A percentile compares a stretch with the other conserved stretches of the same genome.
Evolutionary conservation across 176 grass and related monocot species (phyloP).

Genomic region (Stipa capillata): DNA sequence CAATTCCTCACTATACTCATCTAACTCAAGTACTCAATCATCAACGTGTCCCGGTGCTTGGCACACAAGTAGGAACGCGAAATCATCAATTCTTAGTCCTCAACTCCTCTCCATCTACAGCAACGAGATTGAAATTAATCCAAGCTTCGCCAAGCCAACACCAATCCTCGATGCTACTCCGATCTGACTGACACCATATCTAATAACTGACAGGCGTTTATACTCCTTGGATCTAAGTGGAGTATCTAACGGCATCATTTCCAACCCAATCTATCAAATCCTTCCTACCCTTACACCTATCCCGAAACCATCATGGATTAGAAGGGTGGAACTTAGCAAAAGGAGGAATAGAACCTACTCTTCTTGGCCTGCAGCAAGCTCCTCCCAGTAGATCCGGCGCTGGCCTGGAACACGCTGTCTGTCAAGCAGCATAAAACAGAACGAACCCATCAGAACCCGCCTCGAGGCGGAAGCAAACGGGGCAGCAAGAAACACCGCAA

Average conservation of each 20-base stretch:
- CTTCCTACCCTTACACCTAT: too few relatives aligned
- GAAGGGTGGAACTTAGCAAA: not conserved
- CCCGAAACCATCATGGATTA: not conserved
- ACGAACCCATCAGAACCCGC: slow-evolving; percentile 4
- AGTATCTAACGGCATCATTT: not conserved
- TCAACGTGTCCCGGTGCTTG: not conserved
- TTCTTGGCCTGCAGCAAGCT: slow-evolving; percentile 53
- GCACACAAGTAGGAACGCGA: not conserved
- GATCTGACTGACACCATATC: not conserved
- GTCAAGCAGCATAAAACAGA: not conserved
- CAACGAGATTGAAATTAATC: not conserved
- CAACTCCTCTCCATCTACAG: not conserved
- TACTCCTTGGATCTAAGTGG: not conserved
- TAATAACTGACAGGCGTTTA: not conserved
- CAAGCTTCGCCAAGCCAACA: not conserved
- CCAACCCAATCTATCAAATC: not conserved
- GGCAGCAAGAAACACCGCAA: not conserved
- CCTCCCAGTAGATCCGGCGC: slow-evolving; percentile 36
- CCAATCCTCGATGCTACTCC: not conserved
- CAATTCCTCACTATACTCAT: not conserved
- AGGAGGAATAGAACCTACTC: slow-evolving; percentile 22
- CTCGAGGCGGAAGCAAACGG: not conserved
- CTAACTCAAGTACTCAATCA: not conserved
- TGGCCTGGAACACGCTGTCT: slow-evolving; percentile 17
- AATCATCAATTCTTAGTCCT: not conserved